Evolutionary conservation across 202 grass and related monocot genomes (phyloP).

Genomic region (Hordeum pubiflorum): DNA sequence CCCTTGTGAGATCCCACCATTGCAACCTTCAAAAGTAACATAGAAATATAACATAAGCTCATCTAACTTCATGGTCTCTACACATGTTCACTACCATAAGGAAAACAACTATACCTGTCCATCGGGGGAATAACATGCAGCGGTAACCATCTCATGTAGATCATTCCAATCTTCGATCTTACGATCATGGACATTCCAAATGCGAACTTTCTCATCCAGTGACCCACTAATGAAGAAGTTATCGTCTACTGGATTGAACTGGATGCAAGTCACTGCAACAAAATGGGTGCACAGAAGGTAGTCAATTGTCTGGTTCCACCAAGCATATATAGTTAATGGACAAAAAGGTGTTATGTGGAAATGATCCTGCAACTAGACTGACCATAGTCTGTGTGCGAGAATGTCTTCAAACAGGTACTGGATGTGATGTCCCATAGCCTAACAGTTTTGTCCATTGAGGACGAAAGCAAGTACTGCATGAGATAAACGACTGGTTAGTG

Average conservation of each 20-base stretch:
- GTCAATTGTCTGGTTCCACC: background rate
- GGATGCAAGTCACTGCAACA: constrained; percentile 87
- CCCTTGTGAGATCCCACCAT: constrained; percentile 93
- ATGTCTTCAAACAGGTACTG: constrained; percentile 89
- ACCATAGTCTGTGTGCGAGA: constrained; percentile 95
- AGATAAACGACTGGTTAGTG: constrained; percentile 15
- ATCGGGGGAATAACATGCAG: constrained; percentile 83
- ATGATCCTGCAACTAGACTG: constrained; percentile 34
- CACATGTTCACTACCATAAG: constrained; percentile 6
- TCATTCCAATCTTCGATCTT: constrained; percentile 98
- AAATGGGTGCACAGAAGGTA: constrained; percentile 11
- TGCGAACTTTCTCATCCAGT: constrained; percentile 92
- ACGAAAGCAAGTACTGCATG: constrained; percentile 88
- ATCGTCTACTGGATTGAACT: constrained; percentile 96
- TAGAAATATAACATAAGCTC: constrained; percentile 27
- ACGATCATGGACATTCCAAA: constrained; percentile 88
- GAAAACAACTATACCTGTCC: constrained; percentile 57
- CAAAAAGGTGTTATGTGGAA: constrained; percentile 6
- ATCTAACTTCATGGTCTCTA: background rate
- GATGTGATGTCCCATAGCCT: constrained; percentile 74
- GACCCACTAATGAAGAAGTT: constrained; percentile 98
- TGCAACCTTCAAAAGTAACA: constrained; percentile 68
- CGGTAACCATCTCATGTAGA: constrained; percentile 98
- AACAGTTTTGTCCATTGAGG: constrained; percentile 99
- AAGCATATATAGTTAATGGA: background rate